phyloP scores from a whole-genome alignment of 352 stramenopile genomes.

The Globisporangium cederbergense region DNA sequence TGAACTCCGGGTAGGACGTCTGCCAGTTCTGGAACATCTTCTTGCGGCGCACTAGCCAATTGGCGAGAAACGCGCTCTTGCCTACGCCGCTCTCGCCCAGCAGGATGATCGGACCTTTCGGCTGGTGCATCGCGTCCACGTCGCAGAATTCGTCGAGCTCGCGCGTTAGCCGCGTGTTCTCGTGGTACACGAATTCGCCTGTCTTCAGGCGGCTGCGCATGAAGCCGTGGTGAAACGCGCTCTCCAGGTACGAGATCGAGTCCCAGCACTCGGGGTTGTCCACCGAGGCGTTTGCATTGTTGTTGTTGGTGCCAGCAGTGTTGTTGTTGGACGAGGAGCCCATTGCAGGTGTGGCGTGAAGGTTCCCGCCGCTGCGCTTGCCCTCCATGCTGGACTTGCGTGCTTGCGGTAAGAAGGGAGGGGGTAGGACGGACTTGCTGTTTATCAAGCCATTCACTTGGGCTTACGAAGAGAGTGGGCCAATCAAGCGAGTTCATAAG shows the following conservation, averaged over 20 bases:
- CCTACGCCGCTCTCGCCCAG: conserved; percentile 70
- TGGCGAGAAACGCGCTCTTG: conserved; percentile 76
- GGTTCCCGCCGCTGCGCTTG: neutral
- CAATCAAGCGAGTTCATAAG: too few species aligned
- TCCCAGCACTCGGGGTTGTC: conserved; percentile 63
- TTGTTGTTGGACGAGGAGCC: neutral
- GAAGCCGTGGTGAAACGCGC: conserved; percentile 77
- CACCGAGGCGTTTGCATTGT: conserved; percentile 4
- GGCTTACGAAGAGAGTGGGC: too few species aligned
- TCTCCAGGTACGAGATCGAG: conserved; percentile 79
- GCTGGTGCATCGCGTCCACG: conserved; percentile 81
- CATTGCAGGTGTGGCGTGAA: conserved; percentile 21
- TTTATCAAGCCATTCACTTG: too few species aligned
- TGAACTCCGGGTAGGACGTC: conserved; percentile 78
- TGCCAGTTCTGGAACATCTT: conserved; percentile 87
- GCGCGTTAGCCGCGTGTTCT: conserved; percentile 55
- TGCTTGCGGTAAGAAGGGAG: neutral
- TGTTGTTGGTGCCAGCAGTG: neutral
- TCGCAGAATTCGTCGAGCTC: conserved; percentile 84
- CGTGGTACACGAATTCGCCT: conserved; percentile 72
- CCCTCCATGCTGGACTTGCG: neutral
- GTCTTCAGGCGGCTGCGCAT: conserved; percentile 67
- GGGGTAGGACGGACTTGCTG: neutral
- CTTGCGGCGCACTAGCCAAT: conserved; percentile 79
- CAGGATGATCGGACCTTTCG: conserved; percentile 70